These are phyloP conservation scores for Fallopia convolvulus DNA, from an alignment of 148 eudicot species.

Conservation along the genomic window DNA sequence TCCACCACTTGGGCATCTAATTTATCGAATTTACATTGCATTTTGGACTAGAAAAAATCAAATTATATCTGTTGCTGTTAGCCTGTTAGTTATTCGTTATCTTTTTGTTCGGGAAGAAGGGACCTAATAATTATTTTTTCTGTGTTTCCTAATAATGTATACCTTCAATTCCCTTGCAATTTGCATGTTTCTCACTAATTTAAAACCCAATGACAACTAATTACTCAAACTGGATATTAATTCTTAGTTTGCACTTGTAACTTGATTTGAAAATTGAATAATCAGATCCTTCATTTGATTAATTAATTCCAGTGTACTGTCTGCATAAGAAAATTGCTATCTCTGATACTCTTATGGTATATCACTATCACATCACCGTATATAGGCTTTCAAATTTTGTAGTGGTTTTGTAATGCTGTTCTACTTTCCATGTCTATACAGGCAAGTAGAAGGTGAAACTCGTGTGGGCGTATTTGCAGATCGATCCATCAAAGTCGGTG, in stretches of 20 bases:
- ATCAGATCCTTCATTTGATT: not conserved
- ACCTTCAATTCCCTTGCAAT: not conserved
- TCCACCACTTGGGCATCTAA: no score
- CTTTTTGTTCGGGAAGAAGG: not conserved
- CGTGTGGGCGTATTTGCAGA: constrained; percentile 95
- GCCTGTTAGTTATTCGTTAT: no score
- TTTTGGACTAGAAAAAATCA: no score
- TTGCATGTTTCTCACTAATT: not conserved
- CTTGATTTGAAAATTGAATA: not conserved
- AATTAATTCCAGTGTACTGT: not conserved
- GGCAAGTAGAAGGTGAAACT: constrained; percentile 92
- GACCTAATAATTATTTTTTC: not conserved
- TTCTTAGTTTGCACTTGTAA: not conserved
- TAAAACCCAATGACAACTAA: not conserved
- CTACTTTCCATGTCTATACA: constrained; percentile 21
- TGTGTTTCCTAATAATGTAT: not conserved
- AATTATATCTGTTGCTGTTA: not conserved
- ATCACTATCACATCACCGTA: not conserved
- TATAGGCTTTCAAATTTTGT: not conserved
- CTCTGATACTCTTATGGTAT: not conserved
- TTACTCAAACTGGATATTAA: not conserved
- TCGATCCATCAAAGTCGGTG: constrained; percentile 57
- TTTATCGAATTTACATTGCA: no score
- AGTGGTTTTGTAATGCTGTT: not conserved
- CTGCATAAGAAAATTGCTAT: not conserved